phyloP scores from a whole-genome alignment of 2,329 filamentous ascomycete species.

The Phoma sp. region DNA sequence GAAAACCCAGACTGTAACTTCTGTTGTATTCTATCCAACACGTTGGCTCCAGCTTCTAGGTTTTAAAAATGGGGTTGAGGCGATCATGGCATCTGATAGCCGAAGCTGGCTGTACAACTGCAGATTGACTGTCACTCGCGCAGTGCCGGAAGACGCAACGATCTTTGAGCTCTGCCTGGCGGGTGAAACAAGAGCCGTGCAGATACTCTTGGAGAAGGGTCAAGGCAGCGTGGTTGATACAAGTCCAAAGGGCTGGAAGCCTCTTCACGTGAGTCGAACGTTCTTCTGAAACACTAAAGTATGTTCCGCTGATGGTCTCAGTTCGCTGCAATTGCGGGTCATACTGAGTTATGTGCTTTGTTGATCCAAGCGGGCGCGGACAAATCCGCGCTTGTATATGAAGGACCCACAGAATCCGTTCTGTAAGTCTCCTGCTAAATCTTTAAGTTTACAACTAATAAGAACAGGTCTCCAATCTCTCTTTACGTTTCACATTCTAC shows the following conservation, averaged over 20 bases:
- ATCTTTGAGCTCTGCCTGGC: slow-evolving; percentile 20
- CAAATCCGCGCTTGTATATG: slow-evolving; percentile 21
- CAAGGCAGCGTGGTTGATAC: slow-evolving; percentile 23
- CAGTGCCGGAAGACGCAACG: slow-evolving; percentile 17
- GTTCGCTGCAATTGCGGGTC: slow-evolving; percentile 21
- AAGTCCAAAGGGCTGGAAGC: slow-evolving; percentile 20
- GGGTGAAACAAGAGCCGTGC: slow-evolving; percentile 19
- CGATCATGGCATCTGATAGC: slow-evolving; percentile 10
- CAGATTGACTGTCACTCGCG: slow-evolving; percentile 14
- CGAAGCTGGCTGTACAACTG: slow-evolving; percentile 20
- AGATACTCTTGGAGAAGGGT: slow-evolving; percentile 14
- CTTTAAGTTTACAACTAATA: background rate
- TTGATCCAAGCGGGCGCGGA: slow-evolving; percentile 19
- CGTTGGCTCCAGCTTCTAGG: slow-evolving; percentile 14
- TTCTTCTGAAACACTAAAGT: no score
- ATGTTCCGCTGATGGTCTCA: background rate
- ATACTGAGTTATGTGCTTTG: slow-evolving; percentile 16
- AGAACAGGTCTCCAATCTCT: slow-evolving; percentile 14
- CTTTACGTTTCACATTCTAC: slow-evolving; percentile 15
- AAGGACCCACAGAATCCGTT: slow-evolving; percentile 18
- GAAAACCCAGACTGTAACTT: slow-evolving; percentile 7
- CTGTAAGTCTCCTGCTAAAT: slow-evolving; percentile 7
- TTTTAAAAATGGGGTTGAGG: slow-evolving; percentile 14
- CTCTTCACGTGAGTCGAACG: slow-evolving; percentile 11
- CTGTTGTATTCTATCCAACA: slow-evolving; percentile 12